Conservation (phyloP, 2,329 filamentous ascomycete genomes). For the Thielaviopsis punctulata region DNA sequence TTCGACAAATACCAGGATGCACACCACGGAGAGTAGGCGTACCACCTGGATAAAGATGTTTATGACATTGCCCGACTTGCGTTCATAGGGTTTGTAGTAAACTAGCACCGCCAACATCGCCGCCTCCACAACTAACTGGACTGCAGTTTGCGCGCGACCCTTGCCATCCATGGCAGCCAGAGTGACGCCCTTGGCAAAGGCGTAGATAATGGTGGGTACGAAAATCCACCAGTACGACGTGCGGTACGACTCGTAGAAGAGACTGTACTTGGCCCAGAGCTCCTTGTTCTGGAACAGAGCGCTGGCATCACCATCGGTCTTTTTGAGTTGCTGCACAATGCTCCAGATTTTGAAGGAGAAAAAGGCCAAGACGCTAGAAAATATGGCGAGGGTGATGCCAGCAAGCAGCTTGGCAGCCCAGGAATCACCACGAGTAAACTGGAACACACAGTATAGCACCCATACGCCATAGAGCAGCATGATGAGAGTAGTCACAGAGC, state of each 20-base stretch:
- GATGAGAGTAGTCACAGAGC: conserved; percentile 78
- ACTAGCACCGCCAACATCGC: conserved; percentile 63
- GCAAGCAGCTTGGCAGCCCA: conserved; percentile 82
- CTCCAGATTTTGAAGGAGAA: conserved; percentile 73
- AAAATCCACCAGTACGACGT: conserved; percentile 96
- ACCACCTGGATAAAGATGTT: conserved; percentile 85
- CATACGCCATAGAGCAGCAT: conserved; percentile 85
- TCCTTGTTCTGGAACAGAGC: conserved; percentile 76
- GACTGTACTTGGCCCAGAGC: conserved; percentile 84
- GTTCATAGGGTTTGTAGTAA: conserved; percentile 74
- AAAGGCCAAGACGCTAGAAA: conserved; percentile 65
- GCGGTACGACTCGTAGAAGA: conserved; percentile 95
- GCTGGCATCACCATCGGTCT: conserved; percentile 52
- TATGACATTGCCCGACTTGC: conserved; percentile 77
- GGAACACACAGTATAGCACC: conserved; percentile 91
- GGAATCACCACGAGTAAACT: conserved; percentile 84
- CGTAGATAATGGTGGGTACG: conserved; percentile 73
- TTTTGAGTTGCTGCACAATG: conserved; percentile 57
- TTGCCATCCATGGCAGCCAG: conserved; percentile 75
- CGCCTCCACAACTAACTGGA: conserved; percentile 65
- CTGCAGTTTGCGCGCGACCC: conserved; percentile 63
- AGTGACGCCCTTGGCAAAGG: conserved; percentile 74
- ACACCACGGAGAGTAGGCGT: conserved; percentile 71
- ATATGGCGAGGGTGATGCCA: conserved; percentile 60
- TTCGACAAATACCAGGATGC: conserved; percentile 85